A percentile compares a stretch with the other conserved stretches of the same genome.
Evolutionary conservation across 2,329 filamentous ascomycete genomes (phyloP).

Genomic region (Fusarium secorum): DNA sequence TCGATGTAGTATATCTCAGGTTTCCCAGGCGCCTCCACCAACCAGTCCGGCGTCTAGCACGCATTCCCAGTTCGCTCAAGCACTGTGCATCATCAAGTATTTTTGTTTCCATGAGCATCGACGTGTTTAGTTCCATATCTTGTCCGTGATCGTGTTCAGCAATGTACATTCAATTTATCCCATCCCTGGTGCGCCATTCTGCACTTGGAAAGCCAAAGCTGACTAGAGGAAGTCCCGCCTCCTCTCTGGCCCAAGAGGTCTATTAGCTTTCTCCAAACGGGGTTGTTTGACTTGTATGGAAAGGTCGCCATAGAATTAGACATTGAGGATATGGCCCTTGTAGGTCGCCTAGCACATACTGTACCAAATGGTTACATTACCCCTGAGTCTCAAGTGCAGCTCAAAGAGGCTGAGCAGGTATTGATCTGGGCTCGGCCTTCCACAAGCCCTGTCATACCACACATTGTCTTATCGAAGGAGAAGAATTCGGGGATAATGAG

Average conservation of each 20-base stretch:
- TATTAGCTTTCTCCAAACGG: not conserved
- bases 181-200: not conserved
- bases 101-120: not conserved
- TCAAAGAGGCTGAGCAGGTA: no score
- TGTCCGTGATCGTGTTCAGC: not conserved
- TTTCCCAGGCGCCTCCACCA: no score
- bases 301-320: not conserved
- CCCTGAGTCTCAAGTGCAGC: no score
- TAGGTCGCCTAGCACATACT: no score
- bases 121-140: not conserved
- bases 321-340: no score
- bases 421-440: not conserved
- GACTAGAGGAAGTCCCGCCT: not conserved
- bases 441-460: not conserved
- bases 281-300: not conserved
- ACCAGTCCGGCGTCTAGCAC: no score
- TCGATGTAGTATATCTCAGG: not conserved
- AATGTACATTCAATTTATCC: not conserved
- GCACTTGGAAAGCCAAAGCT: not conserved
- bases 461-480: not conserved
- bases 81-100: no score
- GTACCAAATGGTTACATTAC: no score
- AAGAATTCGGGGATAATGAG: not conserved
- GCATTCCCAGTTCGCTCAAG: no score
- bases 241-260: not conserved